These are phyloP conservation scores for Melastoma candidum DNA, from an alignment of 441 rosid species.

Conservation along the genomic window DNA sequence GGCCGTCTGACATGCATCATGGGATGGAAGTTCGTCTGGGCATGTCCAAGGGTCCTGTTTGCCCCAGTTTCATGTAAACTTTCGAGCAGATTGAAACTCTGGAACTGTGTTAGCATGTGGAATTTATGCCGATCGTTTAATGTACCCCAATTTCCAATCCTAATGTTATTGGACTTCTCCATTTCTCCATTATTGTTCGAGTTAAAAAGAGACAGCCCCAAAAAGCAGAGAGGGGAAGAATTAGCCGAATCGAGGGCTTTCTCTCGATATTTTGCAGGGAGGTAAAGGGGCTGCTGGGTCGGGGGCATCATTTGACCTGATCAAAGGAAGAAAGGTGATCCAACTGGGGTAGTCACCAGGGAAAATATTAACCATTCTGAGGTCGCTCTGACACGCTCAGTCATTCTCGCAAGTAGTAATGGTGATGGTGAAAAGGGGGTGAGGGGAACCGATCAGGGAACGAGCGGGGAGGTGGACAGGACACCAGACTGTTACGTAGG, in stretches of 20 bases:
- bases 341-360: conserved; percentile 25
- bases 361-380: conserved; percentile 23
- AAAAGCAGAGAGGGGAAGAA: too few relatives aligned
- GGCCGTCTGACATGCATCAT: conserved; percentile 68
- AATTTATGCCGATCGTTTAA: too few relatives aligned
- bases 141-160: too few relatives aligned
- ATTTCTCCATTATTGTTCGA: too few relatives aligned
- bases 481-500: conserved; percentile 23
- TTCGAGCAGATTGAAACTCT: too few relatives aligned
- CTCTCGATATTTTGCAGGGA: conserved; percentile 22
- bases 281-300: conserved; percentile 10
- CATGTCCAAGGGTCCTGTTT: conserved; percentile 61
- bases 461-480: conserved; percentile 76
- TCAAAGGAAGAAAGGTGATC: conserved; percentile 25
- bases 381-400: conserved; percentile 29
- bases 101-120: too few relatives aligned
- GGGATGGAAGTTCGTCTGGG: conserved; percentile 81
- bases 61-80: conserved; percentile 52
- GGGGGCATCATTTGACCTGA: conserved; percentile 18
- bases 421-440: conserved; percentile 29
- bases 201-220: too few relatives aligned
- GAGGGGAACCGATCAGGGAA: conserved; percentile 29
- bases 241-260: background rate
- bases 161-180: too few relatives aligned
- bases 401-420: conserved; percentile 42